Conservation (phyloP, 2,329 filamentous ascomycete species). For the Diaporthe helianthi region DNA sequence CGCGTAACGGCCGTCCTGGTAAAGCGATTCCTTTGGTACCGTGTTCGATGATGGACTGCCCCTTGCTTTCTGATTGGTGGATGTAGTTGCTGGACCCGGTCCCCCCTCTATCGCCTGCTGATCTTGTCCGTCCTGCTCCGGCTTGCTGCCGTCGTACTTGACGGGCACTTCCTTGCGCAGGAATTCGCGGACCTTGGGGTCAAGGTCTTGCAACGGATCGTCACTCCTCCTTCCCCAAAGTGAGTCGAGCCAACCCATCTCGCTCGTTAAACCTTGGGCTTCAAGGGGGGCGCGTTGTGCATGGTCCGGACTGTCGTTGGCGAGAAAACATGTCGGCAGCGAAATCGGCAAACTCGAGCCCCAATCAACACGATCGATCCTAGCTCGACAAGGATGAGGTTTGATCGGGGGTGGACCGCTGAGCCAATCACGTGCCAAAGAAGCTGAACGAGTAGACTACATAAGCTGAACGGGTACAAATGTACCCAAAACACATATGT, state of each 20-base stretch:
- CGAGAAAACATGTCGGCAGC: constrained; percentile 28
- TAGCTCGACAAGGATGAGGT: neutral
- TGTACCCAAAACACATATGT: too few relatives aligned
- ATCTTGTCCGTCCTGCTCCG: constrained; percentile 27
- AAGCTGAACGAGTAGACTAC: neutral
- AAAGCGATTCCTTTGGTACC: constrained; percentile 60
- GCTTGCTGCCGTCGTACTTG: constrained; percentile 59
- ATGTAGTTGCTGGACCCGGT: constrained; percentile 8
- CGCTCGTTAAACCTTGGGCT: constrained; percentile 26
- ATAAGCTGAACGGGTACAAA: neutral
- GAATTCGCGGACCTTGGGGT: constrained; percentile 84
- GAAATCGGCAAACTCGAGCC: constrained; percentile 31
- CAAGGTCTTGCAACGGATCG: constrained; percentile 76
- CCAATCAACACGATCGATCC: neutral
- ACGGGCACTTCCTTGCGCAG: constrained; percentile 82
- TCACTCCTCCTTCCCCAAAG: constrained; percentile 57
- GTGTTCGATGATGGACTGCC: neutral
- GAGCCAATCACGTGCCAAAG: constrained; percentile 24
- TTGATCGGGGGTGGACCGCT: neutral
- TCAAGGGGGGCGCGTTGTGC: neutral
- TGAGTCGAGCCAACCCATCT: constrained; percentile 66
- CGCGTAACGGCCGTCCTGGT: constrained; percentile 71
- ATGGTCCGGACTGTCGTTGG: constrained; percentile 2
- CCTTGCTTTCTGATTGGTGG: constrained; percentile 29
- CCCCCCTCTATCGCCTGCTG: constrained; percentile 15